A percentile compares a stretch with the other conserved stretches of the same genome.
phyloP scores from a whole-genome alignment of 176 grass and related monocot species.

The Carex myosuroides region DNA sequence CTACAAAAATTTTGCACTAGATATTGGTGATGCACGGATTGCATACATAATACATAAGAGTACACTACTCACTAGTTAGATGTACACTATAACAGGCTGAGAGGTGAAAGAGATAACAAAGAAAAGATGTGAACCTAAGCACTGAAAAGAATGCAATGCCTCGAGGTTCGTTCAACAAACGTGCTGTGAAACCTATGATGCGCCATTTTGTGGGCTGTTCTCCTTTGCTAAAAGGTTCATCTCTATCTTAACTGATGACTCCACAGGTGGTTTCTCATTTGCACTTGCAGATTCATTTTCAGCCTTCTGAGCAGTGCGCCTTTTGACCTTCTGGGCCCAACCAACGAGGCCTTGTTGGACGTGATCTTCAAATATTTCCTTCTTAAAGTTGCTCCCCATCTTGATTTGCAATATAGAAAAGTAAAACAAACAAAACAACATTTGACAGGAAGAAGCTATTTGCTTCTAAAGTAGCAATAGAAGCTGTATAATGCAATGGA shows the following conservation, averaged over 20 bases:
- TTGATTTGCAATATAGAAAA: constrained; percentile 22
- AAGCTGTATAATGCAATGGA: background rate
- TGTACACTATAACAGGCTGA: background rate
- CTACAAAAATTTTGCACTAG: background rate
- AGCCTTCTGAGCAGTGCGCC: constrained; percentile 31
- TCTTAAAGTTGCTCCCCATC: constrained; percentile 86
- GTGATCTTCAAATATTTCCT: constrained; percentile 79
- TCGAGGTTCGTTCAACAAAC: background rate
- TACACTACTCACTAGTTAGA: background rate
- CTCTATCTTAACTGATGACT: constrained; percentile 24
- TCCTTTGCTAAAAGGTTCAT: background rate
- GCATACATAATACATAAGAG: background rate
- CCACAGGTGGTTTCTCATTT: background rate
- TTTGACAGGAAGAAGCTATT: background rate
- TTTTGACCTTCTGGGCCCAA: constrained; percentile 61
- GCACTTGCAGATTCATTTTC: background rate
- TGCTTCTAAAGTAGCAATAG: background rate
- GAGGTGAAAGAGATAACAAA: background rate
- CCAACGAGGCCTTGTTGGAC: constrained; percentile 56
- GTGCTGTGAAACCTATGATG: background rate
- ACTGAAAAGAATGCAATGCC: background rate
- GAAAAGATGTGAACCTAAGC: background rate
- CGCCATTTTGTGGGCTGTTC: background rate
- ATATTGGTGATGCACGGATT: background rate
- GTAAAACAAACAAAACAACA: background rate